Evolutionary conservation across 202 grass and related monocot species (phyloP).

Genomic region (Setaria viridis): DNA sequence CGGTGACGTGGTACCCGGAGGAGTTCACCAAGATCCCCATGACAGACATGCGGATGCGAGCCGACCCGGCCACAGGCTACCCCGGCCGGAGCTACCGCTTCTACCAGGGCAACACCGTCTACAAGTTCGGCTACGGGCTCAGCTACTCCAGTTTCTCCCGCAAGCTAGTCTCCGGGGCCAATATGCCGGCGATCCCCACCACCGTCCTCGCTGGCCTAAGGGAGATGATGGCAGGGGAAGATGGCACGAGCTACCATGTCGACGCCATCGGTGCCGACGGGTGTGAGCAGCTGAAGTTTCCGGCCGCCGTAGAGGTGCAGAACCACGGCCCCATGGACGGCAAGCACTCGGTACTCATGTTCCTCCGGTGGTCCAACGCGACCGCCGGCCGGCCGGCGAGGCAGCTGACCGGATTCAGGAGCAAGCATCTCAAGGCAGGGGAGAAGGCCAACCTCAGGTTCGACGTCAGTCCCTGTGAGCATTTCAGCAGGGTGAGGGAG

Average conservation of each 20-base stretch:
- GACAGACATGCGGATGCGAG: conserved; percentile 76
- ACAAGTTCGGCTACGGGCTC: conserved; percentile 70
- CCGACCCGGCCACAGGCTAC: conserved; percentile 53
- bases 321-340: conserved; percentile 73
- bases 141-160: conserved; percentile 67
- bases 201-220: conserved; percentile 12
- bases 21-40: conserved; percentile 69
- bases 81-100: conserved; percentile 77
- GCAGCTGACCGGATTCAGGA: conserved; percentile 60
- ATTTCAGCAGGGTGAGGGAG: conserved; percentile 60
- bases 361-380: conserved; percentile 47
- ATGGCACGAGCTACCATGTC: conserved; percentile 39
- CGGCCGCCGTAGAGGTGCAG: conserved; percentile 45
- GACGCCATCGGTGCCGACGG: conserved; percentile 35
- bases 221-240: neutral
- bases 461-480: conserved; percentile 64
- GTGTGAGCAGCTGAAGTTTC: conserved; percentile 56
- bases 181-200: neutral
- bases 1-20: conserved; percentile 84
- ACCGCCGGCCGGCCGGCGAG: conserved; percentile 37
- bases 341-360: conserved; percentile 66
- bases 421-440: conserved; percentile 51
- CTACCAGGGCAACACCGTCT: conserved; percentile 61
- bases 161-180: conserved; percentile 6
- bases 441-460: conserved; percentile 43